Evolutionary conservation across 495 filamentous ascomycete species (phyloP), one percentile per base, ranked within the genome.

Genomic region (Daldinia concentrica): DNA sequence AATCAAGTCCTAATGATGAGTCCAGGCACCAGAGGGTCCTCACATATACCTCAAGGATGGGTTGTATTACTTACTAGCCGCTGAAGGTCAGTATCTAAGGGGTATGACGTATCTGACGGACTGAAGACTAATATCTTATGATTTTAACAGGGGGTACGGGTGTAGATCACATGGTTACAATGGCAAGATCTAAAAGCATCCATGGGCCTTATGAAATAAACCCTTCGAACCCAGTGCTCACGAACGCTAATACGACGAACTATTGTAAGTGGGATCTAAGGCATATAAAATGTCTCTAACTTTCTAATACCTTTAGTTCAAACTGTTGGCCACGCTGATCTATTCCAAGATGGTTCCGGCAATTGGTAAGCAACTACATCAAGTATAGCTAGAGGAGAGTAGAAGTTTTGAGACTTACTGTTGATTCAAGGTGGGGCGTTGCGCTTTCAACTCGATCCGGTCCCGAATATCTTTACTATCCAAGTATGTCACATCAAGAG

Each of bases 61-160:
- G 1, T 90, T 83, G 71, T 90, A 89, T 73, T 92, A 91, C 62
- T 81, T 92, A 19, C 79, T 92, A 36, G 86, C 86, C 9, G 88
- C 88, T 0, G 89, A 92, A 80, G 89, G 89, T 77, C 6, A 68
- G 62, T 34, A 3, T 11, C 2, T 41, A 2, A 1, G 8, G 0
- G 4, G 8, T 1, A 1, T 22, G 3, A 1, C 1, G 19, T 3
- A 37, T 14, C 15, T 1, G 2, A 14, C 9, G 4, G 14, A 41
- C 3, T 8, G 4, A 26, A n/a, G 1, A 32, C n/a, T 59, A 5
- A 26, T 17, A 29, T 48, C 6, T 1, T 3, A 29, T 19, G 19
- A 17, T 59, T 8, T 6, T 41, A 32, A 54, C 26, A 80, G 79
- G 81, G 0, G 90, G 89, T 24, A 91, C 89, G 0, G 86, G 82